Conservation (phyloP, 2,329 filamentous ascomycete genomes). For the Aspergillus quadricinctus region DNA sequence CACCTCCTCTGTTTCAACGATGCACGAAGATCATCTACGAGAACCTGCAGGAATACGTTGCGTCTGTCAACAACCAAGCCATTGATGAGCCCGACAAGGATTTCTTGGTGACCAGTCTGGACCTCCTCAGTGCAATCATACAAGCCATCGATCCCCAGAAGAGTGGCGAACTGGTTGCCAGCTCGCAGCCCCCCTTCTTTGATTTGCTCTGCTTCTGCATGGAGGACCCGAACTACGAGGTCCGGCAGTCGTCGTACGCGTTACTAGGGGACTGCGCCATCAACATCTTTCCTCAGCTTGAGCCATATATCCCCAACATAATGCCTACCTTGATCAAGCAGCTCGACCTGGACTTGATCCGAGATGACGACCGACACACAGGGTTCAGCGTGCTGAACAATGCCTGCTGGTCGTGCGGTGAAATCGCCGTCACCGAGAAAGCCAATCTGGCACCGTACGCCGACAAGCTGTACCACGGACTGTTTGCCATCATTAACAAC, state of each 20-base stretch:
- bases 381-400: conserved; percentile 96
- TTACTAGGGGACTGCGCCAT: conserved; percentile 91
- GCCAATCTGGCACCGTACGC: conserved; percentile 71
- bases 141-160: conserved; percentile 75
- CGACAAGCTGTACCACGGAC: conserved; percentile 68
- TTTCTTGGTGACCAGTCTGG: conserved; percentile 90
- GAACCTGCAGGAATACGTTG: conserved; percentile 77
- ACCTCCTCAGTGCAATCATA: conserved; percentile 87
- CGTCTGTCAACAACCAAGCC: conserved; percentile 62
- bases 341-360: conserved; percentile 72
- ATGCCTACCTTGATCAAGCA: conserved; percentile 78
- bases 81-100: conserved; percentile 88
- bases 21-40: conserved; percentile 89
- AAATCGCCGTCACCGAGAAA: conserved; percentile 78
- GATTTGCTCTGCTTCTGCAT: conserved; percentile 87
- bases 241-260: conserved; percentile 92
- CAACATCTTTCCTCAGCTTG: conserved; percentile 79
- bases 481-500: conserved; percentile 79
- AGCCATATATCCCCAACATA: conserved; percentile 66
- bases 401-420: conserved; percentile 92
- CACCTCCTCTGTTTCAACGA: conserved; percentile 77
- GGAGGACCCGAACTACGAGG: conserved; percentile 85
- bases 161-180: conserved; percentile 70
- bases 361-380: conserved; percentile 76
- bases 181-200: conserved; percentile 78